Percentiles rank a stretch among this genome's conserved stretches.
Conservation (phyloP, 768 basidiomycete species). For the Wakefieldia striispora region DNA sequence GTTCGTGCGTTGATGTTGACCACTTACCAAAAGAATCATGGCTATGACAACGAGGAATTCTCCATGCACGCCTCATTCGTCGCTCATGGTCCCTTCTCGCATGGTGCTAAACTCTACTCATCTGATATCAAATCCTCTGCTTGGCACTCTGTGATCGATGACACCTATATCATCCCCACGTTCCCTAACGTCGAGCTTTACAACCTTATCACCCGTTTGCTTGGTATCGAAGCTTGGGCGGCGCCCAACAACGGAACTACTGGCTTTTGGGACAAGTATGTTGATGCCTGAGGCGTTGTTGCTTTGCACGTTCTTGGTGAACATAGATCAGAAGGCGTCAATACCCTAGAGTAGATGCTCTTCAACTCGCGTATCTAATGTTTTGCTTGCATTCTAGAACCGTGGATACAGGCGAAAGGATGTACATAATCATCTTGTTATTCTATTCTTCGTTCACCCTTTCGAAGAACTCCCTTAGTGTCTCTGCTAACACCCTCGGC, state of each 20-base stretch:
- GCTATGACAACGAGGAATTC: conserved; percentile 77
- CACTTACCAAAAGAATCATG: conserved; percentile 64
- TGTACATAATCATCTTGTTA: neutral
- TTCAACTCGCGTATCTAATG: conserved; percentile 1
- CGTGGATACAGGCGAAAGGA: neutral
- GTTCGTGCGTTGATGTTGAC: neutral
- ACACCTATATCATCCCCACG: conserved; percentile 68
- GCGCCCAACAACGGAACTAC: conserved; percentile 73
- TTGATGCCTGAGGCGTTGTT: conserved; percentile 28
- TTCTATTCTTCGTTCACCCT: conserved; percentile 63
- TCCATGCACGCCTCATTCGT: conserved; percentile 91
- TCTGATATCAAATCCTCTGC: conserved; percentile 9
- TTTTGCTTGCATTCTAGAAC: neutral
- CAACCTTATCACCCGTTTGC: conserved; percentile 71
- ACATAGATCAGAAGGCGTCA: neutral
- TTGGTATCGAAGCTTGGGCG: conserved; percentile 56
- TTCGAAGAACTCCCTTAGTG: conserved; percentile 91
- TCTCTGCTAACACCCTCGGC: conserved; percentile 85
- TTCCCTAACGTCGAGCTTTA: conserved; percentile 88
- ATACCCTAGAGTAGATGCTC: neutral
- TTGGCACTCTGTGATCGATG: conserved; percentile 65
- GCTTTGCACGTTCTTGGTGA: neutral
- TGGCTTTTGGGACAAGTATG: conserved; percentile 83
- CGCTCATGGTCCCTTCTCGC: conserved; percentile 86
- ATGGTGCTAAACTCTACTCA: conserved; percentile 55